Conservation (phyloP, 1,284 basidiomycete genomes). For the Pseudozyma tsukubaensis region DNA sequence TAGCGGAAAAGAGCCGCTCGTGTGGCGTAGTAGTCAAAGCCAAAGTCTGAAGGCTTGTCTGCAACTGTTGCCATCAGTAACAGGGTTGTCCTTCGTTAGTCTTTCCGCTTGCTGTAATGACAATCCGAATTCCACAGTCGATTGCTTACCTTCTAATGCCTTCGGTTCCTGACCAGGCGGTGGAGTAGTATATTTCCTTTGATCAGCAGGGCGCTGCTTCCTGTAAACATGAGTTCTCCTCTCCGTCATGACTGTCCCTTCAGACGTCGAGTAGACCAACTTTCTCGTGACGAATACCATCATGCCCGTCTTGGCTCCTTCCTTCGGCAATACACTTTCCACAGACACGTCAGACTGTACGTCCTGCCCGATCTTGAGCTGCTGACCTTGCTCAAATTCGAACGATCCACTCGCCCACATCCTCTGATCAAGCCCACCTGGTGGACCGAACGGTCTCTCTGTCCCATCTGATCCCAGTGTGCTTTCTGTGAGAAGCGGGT, state of each 20-base stretch:
- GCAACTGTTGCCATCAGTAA: slow-evolving; percentile 14
- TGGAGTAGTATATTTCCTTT: slow-evolving; percentile 23
- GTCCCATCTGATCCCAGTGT: slow-evolving; percentile 30
- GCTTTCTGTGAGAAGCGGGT: slow-evolving; percentile 38
- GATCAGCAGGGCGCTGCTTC: slow-evolving; percentile 25
- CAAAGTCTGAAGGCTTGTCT: slow-evolving; percentile 41
- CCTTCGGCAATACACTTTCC: slow-evolving; percentile 34
- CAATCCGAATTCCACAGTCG: too few relatives aligned
- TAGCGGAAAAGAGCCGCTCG: slow-evolving; percentile 62
- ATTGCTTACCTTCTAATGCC: slow-evolving; percentile 18
- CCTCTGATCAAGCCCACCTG: slow-evolving; percentile 40
- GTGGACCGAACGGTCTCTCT: slow-evolving; percentile 40
- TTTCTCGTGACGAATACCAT: slow-evolving; percentile 46
- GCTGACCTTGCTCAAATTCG: slow-evolving; percentile 22
- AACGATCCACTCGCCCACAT: slow-evolving; percentile 54
- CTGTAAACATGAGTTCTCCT: slow-evolving; percentile 41
- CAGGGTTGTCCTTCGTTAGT: background rate
- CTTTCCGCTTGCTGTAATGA: background rate
- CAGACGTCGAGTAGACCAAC: slow-evolving; percentile 17
- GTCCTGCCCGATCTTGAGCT: slow-evolving; percentile 27
- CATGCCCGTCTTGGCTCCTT: slow-evolving; percentile 40
- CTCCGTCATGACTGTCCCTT: slow-evolving; percentile 32
- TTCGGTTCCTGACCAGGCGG: slow-evolving; percentile 10
- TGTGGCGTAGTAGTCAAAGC: slow-evolving; percentile 45
- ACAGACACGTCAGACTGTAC: slow-evolving; percentile 27